Conservation (phyloP, 768 basidiomycete species). For the Austroboletus festivus region DNA sequence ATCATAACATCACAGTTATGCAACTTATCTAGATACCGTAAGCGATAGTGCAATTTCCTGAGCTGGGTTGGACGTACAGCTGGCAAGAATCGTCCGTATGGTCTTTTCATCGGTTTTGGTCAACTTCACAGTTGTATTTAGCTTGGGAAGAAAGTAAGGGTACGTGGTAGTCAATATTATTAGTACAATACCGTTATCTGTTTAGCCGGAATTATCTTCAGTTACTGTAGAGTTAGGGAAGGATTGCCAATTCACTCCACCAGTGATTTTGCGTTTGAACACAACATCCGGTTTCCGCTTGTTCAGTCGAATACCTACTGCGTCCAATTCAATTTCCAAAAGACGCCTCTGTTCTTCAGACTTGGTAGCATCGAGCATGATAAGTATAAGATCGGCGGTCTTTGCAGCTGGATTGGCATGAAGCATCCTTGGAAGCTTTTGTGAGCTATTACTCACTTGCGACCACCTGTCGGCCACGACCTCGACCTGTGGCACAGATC, state of each 20-base stretch:
- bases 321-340: slow-evolving; percentile 91
- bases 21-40: slow-evolving; percentile 59
- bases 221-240: background rate
- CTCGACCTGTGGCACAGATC: no score
- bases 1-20: slow-evolving; percentile 99
- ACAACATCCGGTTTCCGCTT: slow-evolving; percentile 88
- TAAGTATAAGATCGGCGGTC: slow-evolving; percentile 88
- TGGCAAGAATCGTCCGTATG: slow-evolving; percentile 86
- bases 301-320: slow-evolving; percentile 94
- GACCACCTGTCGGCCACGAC: slow-evolving; percentile 94
- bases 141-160: slow-evolving; percentile 32
- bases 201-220: background rate
- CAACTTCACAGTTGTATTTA: slow-evolving; percentile 90
- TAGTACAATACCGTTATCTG: slow-evolving; percentile 64
- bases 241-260: slow-evolving; percentile 69
- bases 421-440: background rate
- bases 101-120: slow-evolving; percentile 95
- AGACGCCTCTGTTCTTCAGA: slow-evolving; percentile 86
- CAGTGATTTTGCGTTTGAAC: slow-evolving; percentile 90
- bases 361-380: slow-evolving; percentile 93
- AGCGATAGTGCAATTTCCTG: slow-evolving; percentile 3
- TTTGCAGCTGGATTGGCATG: slow-evolving; percentile 56
- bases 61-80: slow-evolving; percentile 50
- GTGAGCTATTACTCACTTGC: slow-evolving; percentile 51
- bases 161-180: background rate